Base-by-base conservation (phyloP, 2,329 filamentous ascomycete genomes). In the Sclerotinia sclerotiorum region DNA sequence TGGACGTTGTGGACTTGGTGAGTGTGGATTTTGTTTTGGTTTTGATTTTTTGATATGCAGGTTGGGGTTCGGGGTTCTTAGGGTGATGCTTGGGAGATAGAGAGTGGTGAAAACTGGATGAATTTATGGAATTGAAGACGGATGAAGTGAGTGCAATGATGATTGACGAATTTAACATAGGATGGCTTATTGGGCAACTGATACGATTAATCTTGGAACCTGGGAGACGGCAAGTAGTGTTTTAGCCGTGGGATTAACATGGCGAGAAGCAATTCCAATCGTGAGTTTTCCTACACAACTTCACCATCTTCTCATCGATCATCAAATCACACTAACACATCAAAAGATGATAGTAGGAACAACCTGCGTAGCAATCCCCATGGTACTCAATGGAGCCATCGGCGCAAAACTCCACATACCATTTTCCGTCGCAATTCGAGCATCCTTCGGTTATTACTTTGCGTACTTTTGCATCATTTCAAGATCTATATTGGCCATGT, bases 321-420 rank as follows among this genome's bases (percentile, higher is more conserved):
- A 49, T 49, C 27, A 35, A n/a, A 49, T 6, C 11, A 32, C n/a
- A 24, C 58, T 62, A 32, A 1, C 58, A 77, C 15, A 51, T 66
- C 66, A 70, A 55, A 35, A 75, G 74, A 87, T 85, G 68, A 81
- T 86, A 55, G 85, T 89, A n/a, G 88, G 89, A 55, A 84, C 84
- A 17, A 80, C 84, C 15, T 88, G 86, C 72, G 86, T 87, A 27
- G 84, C 86, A 19, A 82, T 87, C 15, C 79, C 81, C 15, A 80
- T 83, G 75, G 81, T 82, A 13, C 76, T 83, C n/a, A 83, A 84
- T 72, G 82, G 82, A 24, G 81, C 81, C 19, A 82, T 67, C 15
- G 81, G 82, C 24, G 79, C 81, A 15, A 79, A 80, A 67, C 75
- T 83, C n/a, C 82, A 84, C 69, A 78, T 83, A 19, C 82, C 82